Evolutionary conservation across 164 flowering plant genomes (phyloP).

Genomic region (Chimonanthus praecox): DNA sequence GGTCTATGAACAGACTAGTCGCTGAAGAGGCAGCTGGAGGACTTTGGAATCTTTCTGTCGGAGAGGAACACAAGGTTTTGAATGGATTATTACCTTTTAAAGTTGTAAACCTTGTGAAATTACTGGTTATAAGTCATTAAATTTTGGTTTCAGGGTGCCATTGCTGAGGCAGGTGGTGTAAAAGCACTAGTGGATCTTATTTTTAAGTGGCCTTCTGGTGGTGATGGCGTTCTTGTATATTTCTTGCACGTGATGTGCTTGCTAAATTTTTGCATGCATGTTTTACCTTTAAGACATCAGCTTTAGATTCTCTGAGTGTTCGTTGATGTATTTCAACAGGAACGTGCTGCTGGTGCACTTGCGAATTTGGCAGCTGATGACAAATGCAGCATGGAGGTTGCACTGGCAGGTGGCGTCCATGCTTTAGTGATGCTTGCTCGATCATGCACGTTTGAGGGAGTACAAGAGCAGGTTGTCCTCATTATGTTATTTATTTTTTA

Average conservation of each 20-base stretch:
- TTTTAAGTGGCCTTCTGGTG: conserved; percentile 85
- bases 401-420: conserved; percentile 88
- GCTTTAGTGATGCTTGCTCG: conserved; percentile 95
- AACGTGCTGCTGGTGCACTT: conserved; percentile 97
- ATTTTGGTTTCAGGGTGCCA: conserved; percentile 61
- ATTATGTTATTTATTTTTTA: not conserved
- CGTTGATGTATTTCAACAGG: conserved; percentile 33
- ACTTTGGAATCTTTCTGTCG: conserved; percentile 97
- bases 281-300: not conserved
- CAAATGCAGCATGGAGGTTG: conserved; percentile 91
- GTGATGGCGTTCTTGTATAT: conserved; percentile 91
- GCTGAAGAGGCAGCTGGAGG: conserved; percentile 99
- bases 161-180: conserved; percentile 95
- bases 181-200: conserved; percentile 92
- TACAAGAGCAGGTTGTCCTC: conserved; percentile 83
- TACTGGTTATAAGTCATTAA: conserved; percentile 1
- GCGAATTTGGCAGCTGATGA: conserved; percentile 99
- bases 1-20: conserved; percentile 90
- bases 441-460: conserved; percentile 88
- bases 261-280: not conserved
- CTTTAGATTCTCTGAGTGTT: conserved; percentile 4
- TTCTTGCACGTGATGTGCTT: conserved; percentile 7
- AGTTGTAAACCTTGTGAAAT: not conserved
- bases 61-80: conserved; percentile 98
- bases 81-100: not conserved